A percentile compares a stretch with the other conserved stretches of the same genome.
These are phyloP conservation scores for Gillenia trifoliata DNA, from an alignment of 306 rosid genomes.

Conservation along the genomic window DNA sequence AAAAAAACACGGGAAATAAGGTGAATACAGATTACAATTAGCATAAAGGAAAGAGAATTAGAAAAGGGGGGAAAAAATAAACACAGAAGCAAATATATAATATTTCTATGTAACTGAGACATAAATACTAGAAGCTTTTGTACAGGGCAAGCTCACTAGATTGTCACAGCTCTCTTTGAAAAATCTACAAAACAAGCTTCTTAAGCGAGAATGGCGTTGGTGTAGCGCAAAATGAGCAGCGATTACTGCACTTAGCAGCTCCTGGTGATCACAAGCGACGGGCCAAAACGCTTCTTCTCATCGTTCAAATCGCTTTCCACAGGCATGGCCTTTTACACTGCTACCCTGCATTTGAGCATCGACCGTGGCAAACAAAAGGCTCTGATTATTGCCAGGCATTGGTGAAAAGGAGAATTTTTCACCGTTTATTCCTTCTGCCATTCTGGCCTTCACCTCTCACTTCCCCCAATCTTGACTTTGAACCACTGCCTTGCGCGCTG, in stretches of 20 bases:
- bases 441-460: conserved; percentile 50
- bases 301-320: conserved; percentile 6
- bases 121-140: conserved; percentile 23
- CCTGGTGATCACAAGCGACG: conserved; percentile 3
- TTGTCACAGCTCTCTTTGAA: conserved; percentile 23
- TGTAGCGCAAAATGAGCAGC: conserved; percentile 22
- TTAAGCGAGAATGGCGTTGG: conserved; percentile 5
- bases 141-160: conserved; percentile 24
- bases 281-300: not conserved
- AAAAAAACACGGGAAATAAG: not conserved
- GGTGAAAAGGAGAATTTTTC: conserved; percentile 16
- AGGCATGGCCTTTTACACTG: not conserved
- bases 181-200: conserved; percentile 26
- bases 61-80: not conserved
- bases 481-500: conserved; percentile 42
- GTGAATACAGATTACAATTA: not conserved
- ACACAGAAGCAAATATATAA: not conserved
- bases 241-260: conserved; percentile 35
- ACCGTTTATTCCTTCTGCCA: conserved; percentile 62
- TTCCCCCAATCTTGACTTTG: conserved; percentile 73
- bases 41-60: not conserved
- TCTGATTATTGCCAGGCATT: conserved; percentile 3
- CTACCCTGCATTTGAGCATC: not conserved
- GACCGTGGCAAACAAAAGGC: not conserved
- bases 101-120: conserved; percentile 6